Conservation (phyloP, 169 alveolate species). For the Perkinsus olseni region DNA sequence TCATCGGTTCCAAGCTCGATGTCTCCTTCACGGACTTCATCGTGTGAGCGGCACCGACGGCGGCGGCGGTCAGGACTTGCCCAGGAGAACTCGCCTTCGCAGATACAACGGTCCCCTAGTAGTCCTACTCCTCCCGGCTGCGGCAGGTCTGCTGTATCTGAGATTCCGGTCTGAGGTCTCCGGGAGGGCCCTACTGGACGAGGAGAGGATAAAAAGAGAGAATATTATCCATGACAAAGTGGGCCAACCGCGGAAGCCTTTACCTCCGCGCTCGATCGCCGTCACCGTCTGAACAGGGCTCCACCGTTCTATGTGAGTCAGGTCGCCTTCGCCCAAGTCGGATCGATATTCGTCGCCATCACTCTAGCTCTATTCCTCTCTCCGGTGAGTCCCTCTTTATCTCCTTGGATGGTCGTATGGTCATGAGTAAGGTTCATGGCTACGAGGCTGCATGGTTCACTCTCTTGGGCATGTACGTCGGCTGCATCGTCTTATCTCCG, state of each 20-base stretch:
- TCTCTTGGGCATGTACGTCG: neutral
- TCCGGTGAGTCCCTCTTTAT: neutral
- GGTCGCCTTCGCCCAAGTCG: neutral
- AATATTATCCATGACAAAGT: neutral
- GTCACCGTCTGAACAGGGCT: no score
- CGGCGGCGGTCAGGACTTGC: no score
- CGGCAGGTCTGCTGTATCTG: neutral
- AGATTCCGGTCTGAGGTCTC: neutral
- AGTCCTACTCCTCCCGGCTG: neutral
- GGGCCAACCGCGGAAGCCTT: neutral
- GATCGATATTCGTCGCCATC: neutral
- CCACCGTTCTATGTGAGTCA: no score
- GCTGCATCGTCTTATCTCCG: neutral
- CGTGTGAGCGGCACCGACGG: neutral
- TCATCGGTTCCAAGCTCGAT: slow-evolving; percentile 2
- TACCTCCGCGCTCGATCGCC: no score
- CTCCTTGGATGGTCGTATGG: no score
- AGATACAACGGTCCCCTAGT: slow-evolving; percentile 9
- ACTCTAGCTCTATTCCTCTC: slow-evolving; percentile 1
- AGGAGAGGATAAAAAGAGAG: neutral
- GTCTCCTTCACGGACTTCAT: neutral
- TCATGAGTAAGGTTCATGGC: neutral
- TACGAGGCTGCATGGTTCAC: slow-evolving; percentile 11
- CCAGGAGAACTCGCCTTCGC: no score
- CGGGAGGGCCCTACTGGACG: neutral